Percentiles rank a stretch among this genome's conserved stretches.
Conservation (phyloP, 495 filamentous ascomycete genomes). For the Astrothelium macrocarpum region DNA sequence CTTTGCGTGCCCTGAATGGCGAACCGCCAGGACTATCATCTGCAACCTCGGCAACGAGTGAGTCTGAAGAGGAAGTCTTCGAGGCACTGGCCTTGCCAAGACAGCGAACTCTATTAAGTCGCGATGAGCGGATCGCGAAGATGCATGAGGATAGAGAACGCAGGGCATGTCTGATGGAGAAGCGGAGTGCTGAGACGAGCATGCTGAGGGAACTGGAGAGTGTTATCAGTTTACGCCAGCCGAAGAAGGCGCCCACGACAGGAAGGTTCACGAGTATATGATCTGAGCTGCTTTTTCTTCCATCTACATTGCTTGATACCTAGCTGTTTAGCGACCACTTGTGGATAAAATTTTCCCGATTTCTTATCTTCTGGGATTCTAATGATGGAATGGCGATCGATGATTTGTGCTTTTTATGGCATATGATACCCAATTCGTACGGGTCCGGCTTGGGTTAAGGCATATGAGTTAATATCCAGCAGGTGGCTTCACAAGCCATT, state of each 20-base stretch:
- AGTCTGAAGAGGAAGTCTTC: conserved; percentile 65
- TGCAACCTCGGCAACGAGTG: conserved; percentile 31
- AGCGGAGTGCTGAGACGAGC: conserved; percentile 65
- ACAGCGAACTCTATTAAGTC: conserved; percentile 57
- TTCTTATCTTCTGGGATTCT: background rate
- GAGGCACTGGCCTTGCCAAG: conserved; percentile 74
- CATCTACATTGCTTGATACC: background rate
- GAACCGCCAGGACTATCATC: conserved; percentile 37
- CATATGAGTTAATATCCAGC: background rate
- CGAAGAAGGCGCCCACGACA: conserved; percentile 28
- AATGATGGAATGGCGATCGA: background rate
- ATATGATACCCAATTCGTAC: conserved; percentile 5
- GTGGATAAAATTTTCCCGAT: background rate
- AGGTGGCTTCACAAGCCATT: background rate
- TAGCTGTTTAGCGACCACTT: background rate
- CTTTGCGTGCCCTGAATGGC: conserved; percentile 65
- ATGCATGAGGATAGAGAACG: conserved; percentile 78
- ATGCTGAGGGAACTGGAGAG: conserved; percentile 89
- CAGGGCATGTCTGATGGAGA: conserved; percentile 57
- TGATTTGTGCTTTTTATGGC: background rate
- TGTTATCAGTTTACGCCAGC: conserved; percentile 70
- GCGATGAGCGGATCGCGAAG: conserved; percentile 80
- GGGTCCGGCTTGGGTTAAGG: background rate
- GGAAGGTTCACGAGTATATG: conserved; percentile 44
- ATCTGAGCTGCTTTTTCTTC: conserved; percentile 2